phyloP scores from a whole-genome alignment of 163 green algal species.

The Chloroidium sp. region DNA sequence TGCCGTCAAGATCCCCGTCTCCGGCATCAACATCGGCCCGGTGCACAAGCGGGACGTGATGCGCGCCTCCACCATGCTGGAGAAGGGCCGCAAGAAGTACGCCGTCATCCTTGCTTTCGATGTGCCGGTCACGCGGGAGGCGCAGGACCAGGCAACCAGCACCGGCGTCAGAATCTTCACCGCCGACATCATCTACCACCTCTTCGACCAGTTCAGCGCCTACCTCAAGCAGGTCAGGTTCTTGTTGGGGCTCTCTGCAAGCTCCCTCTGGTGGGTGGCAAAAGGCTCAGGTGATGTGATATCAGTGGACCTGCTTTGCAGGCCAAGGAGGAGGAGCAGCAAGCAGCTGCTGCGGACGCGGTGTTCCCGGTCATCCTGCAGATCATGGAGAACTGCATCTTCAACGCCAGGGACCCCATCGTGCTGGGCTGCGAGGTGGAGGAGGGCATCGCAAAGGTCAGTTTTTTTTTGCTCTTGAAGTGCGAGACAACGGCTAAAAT shows the following conservation, averaged over 20 bases:
- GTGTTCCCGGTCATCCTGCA: constrained; percentile 84
- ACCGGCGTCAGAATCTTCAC: constrained; percentile 67
- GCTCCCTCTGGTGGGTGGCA: too few relatives aligned
- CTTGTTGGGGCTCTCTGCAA: background rate
- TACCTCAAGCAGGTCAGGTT: constrained; percentile 73
- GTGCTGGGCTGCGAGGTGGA: constrained; percentile 89
- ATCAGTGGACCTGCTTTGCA: constrained; percentile 2
- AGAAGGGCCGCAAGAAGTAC: constrained; percentile 76
- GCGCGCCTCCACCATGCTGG: constrained; percentile 93
- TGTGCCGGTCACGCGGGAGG: constrained; percentile 84
- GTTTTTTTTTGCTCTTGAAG: too few relatives aligned
- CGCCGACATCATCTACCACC: constrained; percentile 86
- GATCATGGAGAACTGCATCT: constrained; percentile 91
- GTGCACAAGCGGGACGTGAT: constrained; percentile 96
- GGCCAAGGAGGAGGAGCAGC: constrained; percentile 78
- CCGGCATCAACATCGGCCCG: constrained; percentile 89
- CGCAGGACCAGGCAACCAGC: constrained; percentile 68
- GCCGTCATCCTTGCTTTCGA: constrained; percentile 96
- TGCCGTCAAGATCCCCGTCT: constrained; percentile 69
- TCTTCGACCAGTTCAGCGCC: constrained; percentile 90
- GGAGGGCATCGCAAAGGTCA: constrained; percentile 81
- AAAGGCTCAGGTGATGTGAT: background rate
- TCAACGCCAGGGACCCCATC: constrained; percentile 98
- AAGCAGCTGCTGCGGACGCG: constrained; percentile 70
- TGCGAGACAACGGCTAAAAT: too few relatives aligned